A percentile compares a stretch with the other conserved stretches of the same genome.
phyloP scores from a whole-genome alignment of 805 yeast species.

The Clavispora asparagi region DNA sequence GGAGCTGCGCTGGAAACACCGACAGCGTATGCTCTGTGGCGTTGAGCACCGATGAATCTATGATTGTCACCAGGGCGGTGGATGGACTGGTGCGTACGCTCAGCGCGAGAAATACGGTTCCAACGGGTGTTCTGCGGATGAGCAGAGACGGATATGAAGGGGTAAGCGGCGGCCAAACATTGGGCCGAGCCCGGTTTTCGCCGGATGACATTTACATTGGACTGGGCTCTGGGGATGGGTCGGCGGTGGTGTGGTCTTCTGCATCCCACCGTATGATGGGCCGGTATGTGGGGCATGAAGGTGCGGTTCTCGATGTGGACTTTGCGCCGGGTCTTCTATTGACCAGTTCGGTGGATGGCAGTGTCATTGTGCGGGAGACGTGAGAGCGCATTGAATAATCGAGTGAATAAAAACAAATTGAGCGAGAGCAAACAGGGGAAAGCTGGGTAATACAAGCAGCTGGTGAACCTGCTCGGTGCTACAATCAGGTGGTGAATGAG shows the following conservation, averaged over 20 bases:
- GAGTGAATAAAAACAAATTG: no score
- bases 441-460: no score
- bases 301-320: constrained; percentile 58
- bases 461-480: no score
- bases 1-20: constrained; percentile 40
- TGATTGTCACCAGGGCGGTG: constrained; percentile 47
- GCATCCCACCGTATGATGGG: constrained; percentile 41
- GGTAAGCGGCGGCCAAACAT: constrained; percentile 45
- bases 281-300: constrained; percentile 56
- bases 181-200: constrained; percentile 48
- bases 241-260: constrained; percentile 57
- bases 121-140: constrained; percentile 34
- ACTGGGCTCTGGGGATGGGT: constrained; percentile 62
- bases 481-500: no score
- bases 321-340: constrained; percentile 45
- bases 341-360: constrained; percentile 53
- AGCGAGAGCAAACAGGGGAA: no score
- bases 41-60: constrained; percentile 43
- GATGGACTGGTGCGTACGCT: constrained; percentile 55
- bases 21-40: constrained; percentile 55
- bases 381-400: not conserved
- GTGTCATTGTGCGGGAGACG: constrained; percentile 43
- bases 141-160: constrained; percentile 53
- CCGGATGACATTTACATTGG: constrained; percentile 32
- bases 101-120: constrained; percentile 45